Conservation (phyloP, 805 yeast species). For the Scheffersomyces spartinae region DNA sequence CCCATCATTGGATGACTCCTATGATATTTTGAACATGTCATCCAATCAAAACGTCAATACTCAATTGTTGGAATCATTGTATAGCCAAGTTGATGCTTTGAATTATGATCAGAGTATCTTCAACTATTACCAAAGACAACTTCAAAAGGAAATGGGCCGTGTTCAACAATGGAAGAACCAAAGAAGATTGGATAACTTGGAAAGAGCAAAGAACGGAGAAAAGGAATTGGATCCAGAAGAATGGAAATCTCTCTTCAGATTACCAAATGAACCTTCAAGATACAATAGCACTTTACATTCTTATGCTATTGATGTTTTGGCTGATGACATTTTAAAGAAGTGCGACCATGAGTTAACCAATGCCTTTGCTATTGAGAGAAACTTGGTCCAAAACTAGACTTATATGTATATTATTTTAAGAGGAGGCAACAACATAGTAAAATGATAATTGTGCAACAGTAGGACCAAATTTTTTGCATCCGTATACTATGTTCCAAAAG, state of each 20-base stretch:
- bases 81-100: conserved; percentile 61
- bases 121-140: conserved; percentile 71
- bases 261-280: conserved; percentile 67
- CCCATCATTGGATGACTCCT: conserved; percentile 12
- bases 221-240: conserved; percentile 44
- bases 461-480: too few relatives aligned
- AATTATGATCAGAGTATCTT: conserved; percentile 71
- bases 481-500: too few relatives aligned
- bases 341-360: conserved; percentile 58
- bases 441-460: too few relatives aligned
- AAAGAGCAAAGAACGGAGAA: conserved; percentile 47
- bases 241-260: conserved; percentile 47
- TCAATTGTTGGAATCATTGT: conserved; percentile 47
- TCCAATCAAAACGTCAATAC: conserved; percentile 33
- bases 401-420: too few relatives aligned
- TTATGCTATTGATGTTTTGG: conserved; percentile 57
- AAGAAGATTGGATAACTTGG: conserved; percentile 53
- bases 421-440: too few relatives aligned
- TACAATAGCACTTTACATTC: conserved; percentile 59
- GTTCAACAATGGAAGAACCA: conserved; percentile 66
- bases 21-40: conserved; percentile 28
- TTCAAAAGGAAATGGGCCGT: conserved; percentile 57
- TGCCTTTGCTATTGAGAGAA: conserved; percentile 46
- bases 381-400: too few relatives aligned
- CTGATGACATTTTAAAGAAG: conserved; percentile 59